Evolutionary conservation across 192 early-diverging fungal genomes (phyloP), one percentile per base, ranked within the genome.

Genomic region (Coemansia sp.): DNA sequence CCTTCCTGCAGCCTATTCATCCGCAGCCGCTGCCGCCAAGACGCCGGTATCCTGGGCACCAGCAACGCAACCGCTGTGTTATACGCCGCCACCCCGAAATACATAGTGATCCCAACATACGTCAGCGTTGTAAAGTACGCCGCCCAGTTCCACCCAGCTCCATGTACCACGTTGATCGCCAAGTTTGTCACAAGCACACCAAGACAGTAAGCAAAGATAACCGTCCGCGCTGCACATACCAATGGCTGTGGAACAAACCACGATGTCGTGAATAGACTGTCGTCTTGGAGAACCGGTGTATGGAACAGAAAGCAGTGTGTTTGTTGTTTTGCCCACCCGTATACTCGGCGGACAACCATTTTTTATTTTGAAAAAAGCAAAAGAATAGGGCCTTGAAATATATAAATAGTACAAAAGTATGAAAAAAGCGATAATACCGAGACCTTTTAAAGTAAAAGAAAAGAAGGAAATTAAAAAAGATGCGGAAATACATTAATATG

Each of bases 71-170:
- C 29, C 7, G 66, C 43, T 37, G 71, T 74, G 13, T 74, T 74
- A 57, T 65, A 80, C 3, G 71, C 57, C 0, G 77, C 77, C 34
- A 80, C 29, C 20, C 71, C 72, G 40, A 74, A 80, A 61, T 80
- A 80, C 33, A 68, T 25, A 0, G 77, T 63, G 45, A 80, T 71
- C 18, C 77, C 77, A 20, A 68, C 52, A 25, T 59, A 80, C 31
- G 77, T 74, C 45, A 80, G 63, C 16, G 77, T 74, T 12, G 77
- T 80, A 45, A 80, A 80, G 62, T 80, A 80, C 26, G 68, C 77
- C 4, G 77, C 64, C 77, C 77, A 80, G 45, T 52, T 80, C 77
- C 77, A 80, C 3, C 77, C 77, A 2, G 77, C 77, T 1, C 39
- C 72, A 28, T 80, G 71, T 13, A 46, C 49, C 7, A 80, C 67